Base-by-base conservation (phyloP, 108 stramenopile species). In the Aurantiochytrium sp. region DNA sequence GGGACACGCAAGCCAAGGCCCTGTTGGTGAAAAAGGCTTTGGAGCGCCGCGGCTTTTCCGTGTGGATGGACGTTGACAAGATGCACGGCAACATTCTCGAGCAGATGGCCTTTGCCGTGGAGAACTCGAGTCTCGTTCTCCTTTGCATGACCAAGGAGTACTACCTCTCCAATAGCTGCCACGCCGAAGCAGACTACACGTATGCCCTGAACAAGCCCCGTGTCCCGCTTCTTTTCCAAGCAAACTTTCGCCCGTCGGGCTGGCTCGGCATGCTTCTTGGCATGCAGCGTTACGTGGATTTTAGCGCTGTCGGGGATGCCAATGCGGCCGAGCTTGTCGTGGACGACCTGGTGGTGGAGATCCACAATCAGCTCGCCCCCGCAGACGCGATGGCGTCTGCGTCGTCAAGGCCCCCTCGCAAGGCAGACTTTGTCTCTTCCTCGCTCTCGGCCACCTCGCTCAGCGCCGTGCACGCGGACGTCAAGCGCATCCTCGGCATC, bases 11-110 rank as follows among this genome's bases (percentile, higher is more conserved):
- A n/a, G 23, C 21, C 51, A 53, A 21, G 21, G 73, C 25, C 44
- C 53, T 83, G 0, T 6, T 44, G 73, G 28, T 83, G 73, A 23
- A 28, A 44, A 44, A 59, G 18, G 51, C 51, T 18, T 44, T 83
- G 5, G 28, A 44, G 57, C 23, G 23, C 23, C n/a, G 29, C 23
- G 73, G 73, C 5, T 83, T 57, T n/a, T 25, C n/a, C n/a, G 73
- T 83, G 16, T 83, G 73, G 73, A 44, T 83, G 73, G 73, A 83
- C 57, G 73, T 83, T 43, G 73, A 83, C 23, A 83, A 83, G 73
- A 83, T 83, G 73, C 23, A 23, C 23, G 73, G 73, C 51, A 83
- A 28, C 73, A 58, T 44, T 1, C 73, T 83, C 23, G 28, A 83
- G 73, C 23, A 21, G 6, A 83, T 83, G 73, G 73, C 73, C 5